Percentiles rank a stretch among this genome's conserved stretches.
These are phyloP conservation scores for Cryptococcus wingfieldii DNA, from an alignment of 1,284 basidiomycete genomes.

Conservation along the genomic window DNA sequence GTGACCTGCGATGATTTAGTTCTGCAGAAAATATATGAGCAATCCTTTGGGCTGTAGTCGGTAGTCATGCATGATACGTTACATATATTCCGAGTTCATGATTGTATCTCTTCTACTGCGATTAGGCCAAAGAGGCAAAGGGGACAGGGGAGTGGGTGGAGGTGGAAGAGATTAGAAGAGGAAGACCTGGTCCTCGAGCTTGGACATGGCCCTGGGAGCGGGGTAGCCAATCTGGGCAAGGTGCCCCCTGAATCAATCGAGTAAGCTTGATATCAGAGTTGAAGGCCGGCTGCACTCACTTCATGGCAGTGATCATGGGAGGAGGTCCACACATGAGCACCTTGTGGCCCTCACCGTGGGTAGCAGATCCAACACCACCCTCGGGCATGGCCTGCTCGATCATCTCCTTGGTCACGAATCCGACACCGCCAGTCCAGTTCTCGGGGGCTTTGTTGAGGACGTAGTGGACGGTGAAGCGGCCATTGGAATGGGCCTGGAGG, in stretches of 20 bases:
- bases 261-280: neutral
- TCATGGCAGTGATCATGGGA: conserved; percentile 96
- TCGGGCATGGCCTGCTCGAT: conserved; percentile 64
- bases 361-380: conserved; percentile 49
- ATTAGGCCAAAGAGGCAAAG: no score
- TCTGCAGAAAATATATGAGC: no score
- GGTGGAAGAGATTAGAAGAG: conserved; percentile 35
- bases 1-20: no score
- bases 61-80: neutral
- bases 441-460: conserved; percentile 89
- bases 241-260: conserved; percentile 63
- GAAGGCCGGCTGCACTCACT: conserved; percentile 56
- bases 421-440: conserved; percentile 80
- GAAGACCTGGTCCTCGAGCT: conserved; percentile 80
- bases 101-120: neutral
- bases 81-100: neutral
- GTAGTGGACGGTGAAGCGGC: conserved; percentile 73
- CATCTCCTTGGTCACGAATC: conserved; percentile 92
- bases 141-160: neutral
- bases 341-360: conserved; percentile 61
- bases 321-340: conserved; percentile 88
- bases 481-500: conserved; percentile 56
- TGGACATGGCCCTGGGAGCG: conserved; percentile 82
- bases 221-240: conserved; percentile 82
- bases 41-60: no score